Evolutionary conservation across 768 basidiomycete genomes (phyloP), one percentile per base, ranked within the genome.

Genomic region (Macrolepiota albuminosa): DNA sequence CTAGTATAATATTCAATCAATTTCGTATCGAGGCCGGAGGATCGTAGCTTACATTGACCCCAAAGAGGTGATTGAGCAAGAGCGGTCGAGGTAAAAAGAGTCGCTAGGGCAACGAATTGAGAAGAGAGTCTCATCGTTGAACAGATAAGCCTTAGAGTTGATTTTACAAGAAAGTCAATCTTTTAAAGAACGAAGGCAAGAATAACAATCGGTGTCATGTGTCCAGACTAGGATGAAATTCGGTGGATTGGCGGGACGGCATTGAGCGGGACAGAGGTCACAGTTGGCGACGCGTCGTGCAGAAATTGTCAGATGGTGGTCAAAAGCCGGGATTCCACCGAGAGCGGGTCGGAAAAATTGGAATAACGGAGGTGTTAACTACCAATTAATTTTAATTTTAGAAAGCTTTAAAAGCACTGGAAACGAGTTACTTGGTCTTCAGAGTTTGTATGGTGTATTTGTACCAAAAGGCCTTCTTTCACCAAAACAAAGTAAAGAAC

Each of bases 21-120:
- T 24, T 36, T 54, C 1, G 11, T 16, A 3, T 31, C n/a, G 26
- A 1, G 40, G 37, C n/a, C 1, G 8, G 4, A n/a, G 18, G 36
- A 47, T 37, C 42, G 16, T 7, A 39, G 6, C 65, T 52, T 55
- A 61, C 63, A 68, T 64, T 67, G 65, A 18, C 61, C 61, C 50
- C 59, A 69, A 4, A 57, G 49, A 29, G 62, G 58, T 18, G 61
- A 65, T 26, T 67, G 66, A 46, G 62, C 62, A 13, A 67, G 46
- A 11, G 53, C 59, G 6, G 53, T 46, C 2, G 66, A 54, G 3
- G 14, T 26, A 7, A 65, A 39, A 37, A 63, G 13, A 55, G 36
- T 31, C 33, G 39, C 55, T n/a, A 65, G 59, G 40, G 57, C 54
- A 46, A 61, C 52, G 34, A 60, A 24, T 10, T 57, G 43, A 16